Percentiles rank a stretch among this genome's conserved stretches.
Conservation (phyloP, 768 basidiomycete genomes). For the Trametes punicea region DNA sequence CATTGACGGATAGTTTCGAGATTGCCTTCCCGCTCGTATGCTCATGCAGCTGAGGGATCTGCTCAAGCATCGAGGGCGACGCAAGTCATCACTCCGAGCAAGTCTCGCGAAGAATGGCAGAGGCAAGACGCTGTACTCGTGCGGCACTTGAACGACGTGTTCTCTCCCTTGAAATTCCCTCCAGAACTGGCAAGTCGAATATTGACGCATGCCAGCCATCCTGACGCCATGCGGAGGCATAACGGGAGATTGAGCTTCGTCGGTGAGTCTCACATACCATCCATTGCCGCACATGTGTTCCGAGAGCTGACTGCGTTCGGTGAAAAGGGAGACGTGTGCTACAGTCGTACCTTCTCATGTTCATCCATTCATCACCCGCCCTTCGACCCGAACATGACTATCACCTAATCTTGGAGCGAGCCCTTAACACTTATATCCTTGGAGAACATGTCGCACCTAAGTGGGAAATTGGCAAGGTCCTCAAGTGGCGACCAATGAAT, state of each 20-base stretch:
- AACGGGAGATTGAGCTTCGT: slow-evolving; percentile 72
- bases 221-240: slow-evolving; percentile 59
- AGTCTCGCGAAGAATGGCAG: slow-evolving; percentile 9
- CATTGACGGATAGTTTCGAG: neutral
- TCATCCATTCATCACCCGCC: slow-evolving; percentile 53
- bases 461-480: slow-evolving; percentile 72
- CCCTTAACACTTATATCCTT: slow-evolving; percentile 66
- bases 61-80: neutral
- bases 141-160: slow-evolving; percentile 60
- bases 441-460: slow-evolving; percentile 70
- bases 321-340: slow-evolving; percentile 69
- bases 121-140: slow-evolving; percentile 29
- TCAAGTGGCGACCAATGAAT: slow-evolving; percentile 67
- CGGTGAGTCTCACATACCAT: slow-evolving; percentile 43
- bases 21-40: neutral
- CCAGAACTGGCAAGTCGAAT: slow-evolving; percentile 67
- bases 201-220: slow-evolving; percentile 77
- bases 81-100: slow-evolving; percentile 7
- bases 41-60: neutral
- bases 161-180: slow-evolving; percentile 66
- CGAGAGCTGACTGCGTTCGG: neutral
- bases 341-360: slow-evolving; percentile 70
- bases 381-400: slow-evolving; percentile 50
- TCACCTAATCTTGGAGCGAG: slow-evolving; percentile 51
- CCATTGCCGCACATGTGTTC: neutral